A percentile compares a stretch with the other conserved stretches of the same genome.
phyloP scores from a whole-genome alignment of 768 basidiomycete species.

The Tylopilus sp. region DNA sequence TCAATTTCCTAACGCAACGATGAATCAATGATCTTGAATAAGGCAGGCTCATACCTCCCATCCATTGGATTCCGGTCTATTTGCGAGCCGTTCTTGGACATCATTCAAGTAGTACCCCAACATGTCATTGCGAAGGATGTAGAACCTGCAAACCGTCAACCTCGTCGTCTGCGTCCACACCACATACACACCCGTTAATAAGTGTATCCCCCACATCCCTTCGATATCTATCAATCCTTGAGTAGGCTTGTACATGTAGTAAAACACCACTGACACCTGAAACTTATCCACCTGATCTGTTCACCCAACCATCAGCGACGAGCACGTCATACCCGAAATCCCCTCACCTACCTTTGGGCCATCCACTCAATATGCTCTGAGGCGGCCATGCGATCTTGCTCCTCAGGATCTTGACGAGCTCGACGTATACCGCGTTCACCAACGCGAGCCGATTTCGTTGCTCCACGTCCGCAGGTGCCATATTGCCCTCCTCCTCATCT shows the following conservation, averaged over 20 bases:
- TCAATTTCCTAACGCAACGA: conserved; percentile 67
- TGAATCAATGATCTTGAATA: not conserved
- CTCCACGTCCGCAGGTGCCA: conserved; percentile 18
- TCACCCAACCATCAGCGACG: conserved; percentile 7
- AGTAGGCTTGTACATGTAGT: not conserved
- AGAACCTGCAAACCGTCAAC: conserved; percentile 54
- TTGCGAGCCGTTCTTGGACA: conserved; percentile 50
- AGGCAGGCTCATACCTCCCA: conserved; percentile 65
- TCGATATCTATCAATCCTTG: conserved; percentile 54
- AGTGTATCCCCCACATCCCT: conserved; percentile 85
- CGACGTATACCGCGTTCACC: conserved; percentile 74
- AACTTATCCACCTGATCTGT: conserved; percentile 83
- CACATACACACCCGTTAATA: conserved; percentile 70
- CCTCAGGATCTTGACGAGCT: conserved; percentile 68
- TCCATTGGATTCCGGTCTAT: conserved; percentile 41
- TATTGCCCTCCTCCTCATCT: conserved; percentile 29
- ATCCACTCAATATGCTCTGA: conserved; percentile 40
- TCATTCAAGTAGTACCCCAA: conserved; percentile 66
- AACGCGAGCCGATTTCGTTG: conserved; percentile 45
- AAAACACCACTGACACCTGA: conserved; percentile 53
- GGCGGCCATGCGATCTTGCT: conserved; percentile 74
- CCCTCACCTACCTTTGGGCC: conserved; percentile 62
- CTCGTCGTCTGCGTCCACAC: not conserved
- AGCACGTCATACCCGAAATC: not conserved
- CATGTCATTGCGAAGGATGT: conserved; percentile 83